Percentiles rank a stretch among this genome's conserved stretches.
Conservation (phyloP, 352 stramenopile genomes). For the Phytophthora megakarya region DNA sequence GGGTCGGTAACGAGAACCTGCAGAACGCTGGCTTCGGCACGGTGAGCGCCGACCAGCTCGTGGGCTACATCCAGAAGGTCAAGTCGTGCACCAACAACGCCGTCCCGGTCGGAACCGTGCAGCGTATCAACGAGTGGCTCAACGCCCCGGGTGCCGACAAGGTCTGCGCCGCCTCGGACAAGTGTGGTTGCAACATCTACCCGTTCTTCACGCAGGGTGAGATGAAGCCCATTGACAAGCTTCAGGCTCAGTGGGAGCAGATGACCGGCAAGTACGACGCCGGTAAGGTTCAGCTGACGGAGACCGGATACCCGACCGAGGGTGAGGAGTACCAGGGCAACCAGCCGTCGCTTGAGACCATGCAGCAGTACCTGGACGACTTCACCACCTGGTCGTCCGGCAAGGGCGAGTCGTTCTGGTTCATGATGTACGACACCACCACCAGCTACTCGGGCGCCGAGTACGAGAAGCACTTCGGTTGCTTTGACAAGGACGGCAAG, state of each 20-base stretch:
- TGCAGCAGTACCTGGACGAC: conserved; percentile 54
- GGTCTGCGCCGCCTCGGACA: conserved; percentile 30
- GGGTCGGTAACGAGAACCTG: conserved; percentile 80
- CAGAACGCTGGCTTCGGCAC: conserved; percentile 54
- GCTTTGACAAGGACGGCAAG: conserved; percentile 38
- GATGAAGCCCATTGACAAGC: conserved; percentile 44
- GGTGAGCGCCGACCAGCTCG: conserved; percentile 41
- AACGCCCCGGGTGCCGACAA: conserved; percentile 23
- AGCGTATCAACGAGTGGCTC: conserved; percentile 76
- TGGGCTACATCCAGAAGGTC: conserved; percentile 60
- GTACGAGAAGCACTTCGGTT: conserved; percentile 70
- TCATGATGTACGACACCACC: conserved; percentile 72
- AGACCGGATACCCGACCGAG: conserved; percentile 61
- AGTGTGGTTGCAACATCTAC: conserved; percentile 47
- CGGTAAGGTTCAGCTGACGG: conserved; percentile 46
- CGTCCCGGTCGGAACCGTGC: conserved; percentile 64
- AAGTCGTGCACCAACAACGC: conserved; percentile 46
- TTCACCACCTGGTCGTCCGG: conserved; percentile 42
- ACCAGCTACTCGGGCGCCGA: conserved; percentile 44
- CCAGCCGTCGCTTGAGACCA: conserved; percentile 42
- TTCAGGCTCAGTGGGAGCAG: conserved; percentile 55
- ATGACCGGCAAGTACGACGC: conserved; percentile 44
- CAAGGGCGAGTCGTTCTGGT: conserved; percentile 48
- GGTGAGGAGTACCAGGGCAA: conserved; percentile 40
- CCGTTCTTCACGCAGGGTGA: conserved; percentile 48